Base-by-base conservation (phyloP, 345 rosid genomes). In the Clausena lansium region DNA sequence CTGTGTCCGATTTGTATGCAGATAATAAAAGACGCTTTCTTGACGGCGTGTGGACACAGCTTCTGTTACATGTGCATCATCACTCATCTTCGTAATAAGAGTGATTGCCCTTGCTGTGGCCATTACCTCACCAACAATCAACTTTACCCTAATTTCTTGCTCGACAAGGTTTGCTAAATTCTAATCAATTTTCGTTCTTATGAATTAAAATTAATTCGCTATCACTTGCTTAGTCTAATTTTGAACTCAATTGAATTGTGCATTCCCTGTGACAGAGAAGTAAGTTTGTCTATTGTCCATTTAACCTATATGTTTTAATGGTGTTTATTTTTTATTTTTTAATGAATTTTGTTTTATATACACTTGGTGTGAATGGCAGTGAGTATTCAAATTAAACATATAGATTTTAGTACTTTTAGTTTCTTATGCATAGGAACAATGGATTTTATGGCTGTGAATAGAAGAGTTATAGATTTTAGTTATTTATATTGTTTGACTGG, bases 1-100 rank as follows among this genome's bases (percentile, higher is more conserved):
- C 82, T 90, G 15, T 94, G 99, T 79, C 98, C 99, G 82, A 96
- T 96, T 74, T 96, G 99, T 80, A 96, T 96, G 98, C 98, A 94
- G 89, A 83, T 96, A 36, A 92, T 96, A 10, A 92, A 92, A 75
- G 98, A 94, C 79, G 98, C 99, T 45, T 96, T 96, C 80, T 91
- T 96, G n/a, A 96, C 99, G 7, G 89, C 88, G 8, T 96, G 99
- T 75, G 98, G 99, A 6, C 99, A 96, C 71, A 96, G 99, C 80
- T 96, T 96, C 88, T 96, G 99, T 84, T 91, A 91, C 85, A 91
- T 91, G 98, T 96, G 99, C 70, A 88, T 96, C 78, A 92, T 86
- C 81, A 96, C 99, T 33, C 98, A 96, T 78, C 95, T 96, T 54
- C 85, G 90, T 60, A 89, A 92, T 87, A 96, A 96, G 90, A 96